Evolutionary conservation across 1,139 yeast genomes (phyloP).

Genomic region (Pichia sp.): DNA sequence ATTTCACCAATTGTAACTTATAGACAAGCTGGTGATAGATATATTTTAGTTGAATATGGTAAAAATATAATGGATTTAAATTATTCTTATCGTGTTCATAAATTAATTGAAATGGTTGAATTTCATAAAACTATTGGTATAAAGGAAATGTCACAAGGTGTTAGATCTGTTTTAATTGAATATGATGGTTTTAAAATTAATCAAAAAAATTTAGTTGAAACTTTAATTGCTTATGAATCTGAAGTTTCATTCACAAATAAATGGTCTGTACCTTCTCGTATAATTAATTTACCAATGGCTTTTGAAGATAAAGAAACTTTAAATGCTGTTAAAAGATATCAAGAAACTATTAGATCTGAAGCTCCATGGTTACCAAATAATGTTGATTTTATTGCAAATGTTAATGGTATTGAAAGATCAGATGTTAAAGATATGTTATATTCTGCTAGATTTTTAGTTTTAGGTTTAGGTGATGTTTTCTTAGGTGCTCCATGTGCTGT

Average conservation of each 20-base stretch:
- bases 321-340: constrained; percentile 82
- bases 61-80: constrained; percentile 81
- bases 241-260: constrained; percentile 65
- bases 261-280: constrained; percentile 81
- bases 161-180: constrained; percentile 85
- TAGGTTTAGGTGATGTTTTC: constrained; percentile 95
- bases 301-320: constrained; percentile 87
- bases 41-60: constrained; percentile 86
- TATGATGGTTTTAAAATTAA: constrained; percentile 53
- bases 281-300: constrained; percentile 87
- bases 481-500: constrained; percentile 98
- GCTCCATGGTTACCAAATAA: constrained; percentile 99
- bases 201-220: constrained; percentile 55
- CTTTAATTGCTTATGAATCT: constrained; percentile 65
- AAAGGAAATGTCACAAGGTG: constrained; percentile 95
- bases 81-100: constrained; percentile 75
- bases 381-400: constrained; percentile 86
- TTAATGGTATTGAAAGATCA: constrained; percentile 70
- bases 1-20: constrained; percentile 65
- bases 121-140: constrained; percentile 66
- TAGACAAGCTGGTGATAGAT: constrained; percentile 97
- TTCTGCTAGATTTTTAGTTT: constrained; percentile 80
- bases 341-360: constrained; percentile 83
- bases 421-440: constrained; percentile 79
- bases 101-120: constrained; percentile 66